Evolutionary conservation across 2,329 filamentous ascomycete species (phyloP), one percentile per base, ranked within the genome.

Genomic region (Cladorrhinum sp.): DNA sequence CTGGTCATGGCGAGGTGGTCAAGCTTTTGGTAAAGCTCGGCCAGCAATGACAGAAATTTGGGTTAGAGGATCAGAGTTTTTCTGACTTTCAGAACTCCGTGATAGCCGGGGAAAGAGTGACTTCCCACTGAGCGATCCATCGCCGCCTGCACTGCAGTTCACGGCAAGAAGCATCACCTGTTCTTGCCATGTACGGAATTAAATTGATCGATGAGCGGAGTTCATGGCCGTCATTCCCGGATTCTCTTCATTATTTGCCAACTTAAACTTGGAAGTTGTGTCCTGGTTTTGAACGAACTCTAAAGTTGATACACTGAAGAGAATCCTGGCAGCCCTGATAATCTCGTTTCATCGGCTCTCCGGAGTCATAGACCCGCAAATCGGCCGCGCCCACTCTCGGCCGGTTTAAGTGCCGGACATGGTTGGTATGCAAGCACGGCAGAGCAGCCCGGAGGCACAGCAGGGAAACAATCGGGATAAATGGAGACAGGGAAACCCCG

Each of bases 361-460:
- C 41, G 41, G 41, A 18, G 7, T 45, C n/a, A 7, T 20, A 12
- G 18, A 45, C 18, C 41, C 41, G 41, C 18, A 22, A 22, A 22
- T 2, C 8, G 32, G 8, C 32, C 8, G 32, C 12, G 32, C 16
- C 32, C 12, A 36, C 32, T 12, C 32, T 45, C 41, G 41, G n/a
- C 41, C n/a, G 41, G 41, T 22, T 45, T n/a, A 45, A 45, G 10
- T 45, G 41, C 41, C 41, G 41, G 41, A 18, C n/a, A 45, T 50
- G 23, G 8, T 25, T 10, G 27, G 20, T 25, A 27, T 45, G 3
- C 29, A 10, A 20, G 29, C 50, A 38, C 41, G 54, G 50, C 57
- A 20, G 50, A 36, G 51, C 38, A 50, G 12, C 24, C 41, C 18
- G 51, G 27, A 50, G 53, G 52, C 58, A 38, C 52, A 51, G 53